Conservation (phyloP, 116 monocot species). For the Papilionanthe hybrid region DNA sequence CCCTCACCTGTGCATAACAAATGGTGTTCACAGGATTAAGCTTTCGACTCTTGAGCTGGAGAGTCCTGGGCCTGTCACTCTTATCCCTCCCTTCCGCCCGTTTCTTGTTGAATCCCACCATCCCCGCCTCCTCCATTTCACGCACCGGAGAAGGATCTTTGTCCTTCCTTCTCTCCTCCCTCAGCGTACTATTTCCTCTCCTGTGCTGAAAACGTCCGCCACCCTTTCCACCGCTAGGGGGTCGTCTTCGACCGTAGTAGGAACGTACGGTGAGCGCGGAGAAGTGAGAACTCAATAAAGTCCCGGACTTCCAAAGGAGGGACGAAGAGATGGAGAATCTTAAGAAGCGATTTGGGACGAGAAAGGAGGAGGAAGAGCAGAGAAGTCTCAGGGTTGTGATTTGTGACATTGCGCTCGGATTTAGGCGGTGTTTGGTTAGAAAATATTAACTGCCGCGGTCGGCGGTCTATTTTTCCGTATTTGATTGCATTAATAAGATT, state of each 20-base stretch:
- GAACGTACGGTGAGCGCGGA: constrained; percentile 15
- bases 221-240: constrained; percentile 5
- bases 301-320: constrained; percentile 3
- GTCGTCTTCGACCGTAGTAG: constrained; percentile 12
- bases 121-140: constrained; percentile 22
- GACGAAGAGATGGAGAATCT: constrained; percentile 9
- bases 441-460: no score
- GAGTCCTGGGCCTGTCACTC: constrained; percentile 26
- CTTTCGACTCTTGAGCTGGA: constrained; percentile 71
- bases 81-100: constrained; percentile 75
- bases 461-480: no score
- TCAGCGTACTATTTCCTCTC: constrained; percentile 24
- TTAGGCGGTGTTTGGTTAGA: background rate
- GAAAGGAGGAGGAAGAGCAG: constrained; percentile 4
- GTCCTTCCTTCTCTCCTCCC: constrained; percentile 15
- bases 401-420: background rate
- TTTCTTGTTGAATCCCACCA: constrained; percentile 52
- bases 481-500: no score
- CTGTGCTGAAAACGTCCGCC: constrained; percentile 24
- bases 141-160: constrained; percentile 21
- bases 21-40: constrained; percentile 75
- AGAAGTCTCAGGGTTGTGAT: constrained; percentile 15
- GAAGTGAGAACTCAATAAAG: constrained; percentile 9
- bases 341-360: constrained; percentile 5
- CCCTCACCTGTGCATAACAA: constrained; percentile 76